Conservation (phyloP, 495 filamentous ascomycete genomes). For the Terfezia boudieri region DNA sequence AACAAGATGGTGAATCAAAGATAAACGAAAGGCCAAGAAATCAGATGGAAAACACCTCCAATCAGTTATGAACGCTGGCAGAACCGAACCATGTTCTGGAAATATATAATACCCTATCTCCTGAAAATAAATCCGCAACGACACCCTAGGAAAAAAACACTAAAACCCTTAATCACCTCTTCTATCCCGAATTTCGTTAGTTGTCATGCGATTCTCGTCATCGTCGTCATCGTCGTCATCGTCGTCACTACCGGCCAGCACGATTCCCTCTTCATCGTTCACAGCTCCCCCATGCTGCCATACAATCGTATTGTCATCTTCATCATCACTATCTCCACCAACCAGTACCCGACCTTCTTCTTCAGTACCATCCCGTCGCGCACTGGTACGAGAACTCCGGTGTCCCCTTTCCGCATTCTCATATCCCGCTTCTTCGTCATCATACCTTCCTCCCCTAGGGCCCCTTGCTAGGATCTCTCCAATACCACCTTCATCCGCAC, state of each 20-base stretch:
- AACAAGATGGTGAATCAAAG: too few species aligned
- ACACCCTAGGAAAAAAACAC: background rate
- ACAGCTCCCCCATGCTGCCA: background rate
- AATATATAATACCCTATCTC: too few species aligned
- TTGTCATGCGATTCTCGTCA: slow-evolving; percentile 7
- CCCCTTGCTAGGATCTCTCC: slow-evolving; percentile 9
- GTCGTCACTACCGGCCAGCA: slow-evolving; percentile 11
- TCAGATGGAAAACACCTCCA: too few species aligned
- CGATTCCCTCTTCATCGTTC: slow-evolving; percentile 4
- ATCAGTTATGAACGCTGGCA: too few species aligned
- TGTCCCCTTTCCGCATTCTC: background rate
- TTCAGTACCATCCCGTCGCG: background rate
- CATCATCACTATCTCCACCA: slow-evolving; percentile 8
- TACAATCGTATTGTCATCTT: slow-evolving; percentile 1
- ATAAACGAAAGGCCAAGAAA: too few species aligned
- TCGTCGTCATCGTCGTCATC: slow-evolving; percentile 11
- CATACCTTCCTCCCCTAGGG: slow-evolving; percentile 20
- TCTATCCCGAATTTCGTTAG: slow-evolving; percentile 1
- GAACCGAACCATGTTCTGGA: too few species aligned
- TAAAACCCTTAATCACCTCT: background rate
- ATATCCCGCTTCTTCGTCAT: slow-evolving; percentile 18
- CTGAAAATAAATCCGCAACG: background rate
- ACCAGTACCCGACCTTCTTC: slow-evolving; percentile 1
- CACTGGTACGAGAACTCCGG: background rate
- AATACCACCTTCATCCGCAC: slow-evolving; percentile 18